Percentiles rank a stretch among this genome's conserved stretches.
Evolutionary conservation across 768 basidiomycete species (phyloP).

Genomic region (Kwoniella dejecticola): DNA sequence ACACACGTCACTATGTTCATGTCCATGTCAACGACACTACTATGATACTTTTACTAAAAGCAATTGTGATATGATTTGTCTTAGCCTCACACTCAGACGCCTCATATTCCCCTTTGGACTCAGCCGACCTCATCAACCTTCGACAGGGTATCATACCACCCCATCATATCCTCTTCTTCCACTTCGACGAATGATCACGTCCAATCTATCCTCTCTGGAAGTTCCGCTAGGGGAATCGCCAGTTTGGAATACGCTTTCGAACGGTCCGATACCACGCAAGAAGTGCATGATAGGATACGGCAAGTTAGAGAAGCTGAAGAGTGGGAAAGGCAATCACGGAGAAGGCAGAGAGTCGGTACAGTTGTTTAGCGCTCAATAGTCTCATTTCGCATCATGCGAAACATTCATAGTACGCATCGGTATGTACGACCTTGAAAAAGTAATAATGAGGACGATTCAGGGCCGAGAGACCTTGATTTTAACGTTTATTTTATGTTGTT

Average conservation of each 20-base stretch:
- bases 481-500: too few species aligned
- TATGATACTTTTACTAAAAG: too few species aligned
- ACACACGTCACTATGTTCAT: not conserved
- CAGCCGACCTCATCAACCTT: conserved; percentile 30
- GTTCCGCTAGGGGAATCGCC: conserved; percentile 30
- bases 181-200: conserved; percentile 15
- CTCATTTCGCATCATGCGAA: too few species aligned
- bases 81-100: conserved; percentile 53
- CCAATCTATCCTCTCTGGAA: conserved; percentile 16
- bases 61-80: not conserved
- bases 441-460: too few species aligned
- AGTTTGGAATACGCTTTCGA: conserved; percentile 51
- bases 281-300: conserved; percentile 9
- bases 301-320: conserved; percentile 37
- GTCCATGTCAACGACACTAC: too few species aligned
- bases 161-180: conserved; percentile 15
- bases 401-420: too few species aligned
- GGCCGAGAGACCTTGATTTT: too few species aligned
- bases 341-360: conserved; percentile 9
- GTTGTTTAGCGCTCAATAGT: not conserved
- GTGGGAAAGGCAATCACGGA: conserved; percentile 35
- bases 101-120: conserved; percentile 45
- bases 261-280: conserved; percentile 1
- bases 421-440: too few species aligned
- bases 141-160: conserved; percentile 16